Conservation (phyloP, 1,284 basidiomycete species). For the Puccinia coronata region DNA sequence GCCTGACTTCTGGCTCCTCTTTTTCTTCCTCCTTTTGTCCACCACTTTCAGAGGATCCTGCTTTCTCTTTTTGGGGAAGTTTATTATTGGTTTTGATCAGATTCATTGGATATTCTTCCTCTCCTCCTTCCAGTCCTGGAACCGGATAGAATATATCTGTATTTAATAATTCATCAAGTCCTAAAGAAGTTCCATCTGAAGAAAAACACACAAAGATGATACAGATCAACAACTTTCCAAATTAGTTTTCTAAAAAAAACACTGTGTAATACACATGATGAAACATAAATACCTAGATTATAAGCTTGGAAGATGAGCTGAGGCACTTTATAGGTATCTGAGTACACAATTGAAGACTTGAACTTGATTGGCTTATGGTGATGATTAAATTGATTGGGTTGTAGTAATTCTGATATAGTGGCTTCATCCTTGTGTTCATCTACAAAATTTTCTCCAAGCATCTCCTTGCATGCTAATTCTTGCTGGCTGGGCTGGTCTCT, state of each 20-base stretch:
- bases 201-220: not conserved
- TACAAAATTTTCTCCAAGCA: not conserved
- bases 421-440: constrained; percentile 1
- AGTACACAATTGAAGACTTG: constrained; percentile 12
- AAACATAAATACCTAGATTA: not conserved
- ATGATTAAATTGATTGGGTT: not conserved
- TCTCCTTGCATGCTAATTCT: too few species aligned
- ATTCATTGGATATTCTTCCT: constrained; percentile 1
- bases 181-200: constrained; percentile 28
- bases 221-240: not conserved
- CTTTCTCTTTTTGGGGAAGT: not conserved
- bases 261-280: not conserved
- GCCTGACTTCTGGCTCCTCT: not conserved
- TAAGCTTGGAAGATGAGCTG: constrained; percentile 40
- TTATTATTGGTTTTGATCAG: not conserved
- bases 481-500: not conserved
- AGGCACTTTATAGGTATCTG: constrained; percentile 30
- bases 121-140: not conserved
- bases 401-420: not conserved
- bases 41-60: too few species aligned
- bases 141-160: constrained; percentile 37
- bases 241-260: not conserved
- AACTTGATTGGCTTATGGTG: constrained; percentile 2
- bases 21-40: not conserved
- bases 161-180: not conserved